Base-by-base conservation (phyloP, 768 basidiomycete species). In the Mycena pura region DNA sequence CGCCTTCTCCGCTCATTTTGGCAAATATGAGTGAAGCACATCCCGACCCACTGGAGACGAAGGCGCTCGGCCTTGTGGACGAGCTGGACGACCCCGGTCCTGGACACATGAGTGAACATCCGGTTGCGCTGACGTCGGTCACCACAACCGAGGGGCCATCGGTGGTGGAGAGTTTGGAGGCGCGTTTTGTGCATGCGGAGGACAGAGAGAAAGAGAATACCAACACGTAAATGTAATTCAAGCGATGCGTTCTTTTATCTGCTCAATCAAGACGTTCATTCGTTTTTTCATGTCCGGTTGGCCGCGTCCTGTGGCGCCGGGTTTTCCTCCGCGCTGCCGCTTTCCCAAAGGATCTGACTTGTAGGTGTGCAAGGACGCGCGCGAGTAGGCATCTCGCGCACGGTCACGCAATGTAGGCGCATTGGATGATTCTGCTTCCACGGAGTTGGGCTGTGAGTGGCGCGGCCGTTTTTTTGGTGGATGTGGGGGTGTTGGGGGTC, bases 241-340 rank as follows among this genome's bases (percentile, higher is more conserved):
- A 63, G 64, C 62, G 65, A 53, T 72, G 68, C 88, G 83, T 46
- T 82, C 84, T 73, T 92, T 90, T 65, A 96, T 95, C 75, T 90
- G 89, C 73, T 93, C 92, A 58, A 96, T 82, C 82, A 96, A 82
- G 27, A 85, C 88, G 62, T 87, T 86, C 93, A 96, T 96, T 48
- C 93, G 87, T 47, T 91, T 75, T 69, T 89, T 91, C 94, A 96
- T 95, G 70, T 82, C 77, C 21, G 84, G 82, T 53, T 84, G 82
- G n/a, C 79, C 81, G 60, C 77, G 73, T 39, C 80, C 77, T 64
- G 71, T 74, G 19, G 54, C 27, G 3, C 62, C 56, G 11, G n/a
- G 10, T 49, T 73, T 74, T 38, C 74, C 70, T 56, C 70, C 67
- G 51, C 58, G 63, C 46, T 58, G 49, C 69, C 57, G 60, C 69